These are phyloP conservation scores for Chlamydomonas schloesseri DNA, from an alignment of 139 green algal species.

Conservation along the genomic window DNA sequence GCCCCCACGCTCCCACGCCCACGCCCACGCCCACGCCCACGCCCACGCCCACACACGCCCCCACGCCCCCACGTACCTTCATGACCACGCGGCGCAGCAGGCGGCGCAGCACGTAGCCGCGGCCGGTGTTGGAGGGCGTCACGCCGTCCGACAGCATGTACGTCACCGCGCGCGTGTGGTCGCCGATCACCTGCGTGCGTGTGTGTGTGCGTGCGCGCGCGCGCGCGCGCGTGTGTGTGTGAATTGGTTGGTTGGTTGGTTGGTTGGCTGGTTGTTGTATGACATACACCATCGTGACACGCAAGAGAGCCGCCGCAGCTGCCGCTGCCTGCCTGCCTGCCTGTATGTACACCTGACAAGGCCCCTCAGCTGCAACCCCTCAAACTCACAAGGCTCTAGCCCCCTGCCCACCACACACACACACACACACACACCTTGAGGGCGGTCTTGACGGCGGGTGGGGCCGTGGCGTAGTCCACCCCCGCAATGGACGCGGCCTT, in stretches of 20 bases:
- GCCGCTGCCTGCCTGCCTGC: too few species aligned
- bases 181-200: slow-evolving; percentile 79
- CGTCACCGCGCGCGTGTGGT: slow-evolving; percentile 86
- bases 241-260: too few species aligned
- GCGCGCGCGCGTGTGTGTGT: background rate
- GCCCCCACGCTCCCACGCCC: too few species aligned
- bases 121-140: slow-evolving; percentile 87
- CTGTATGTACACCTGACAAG: background rate
- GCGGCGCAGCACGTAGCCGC: slow-evolving; percentile 91
- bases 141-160: slow-evolving; percentile 93
- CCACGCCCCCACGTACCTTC: slow-evolving; percentile 58
- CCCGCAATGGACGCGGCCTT: slow-evolving; percentile 78
- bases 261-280: too few species aligned
- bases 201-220: background rate
- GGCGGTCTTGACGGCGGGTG: slow-evolving; percentile 60
- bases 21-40: too few species aligned
- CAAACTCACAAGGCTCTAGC: too few species aligned
- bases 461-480: slow-evolving; percentile 72
- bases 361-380: background rate
- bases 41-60: too few species aligned
- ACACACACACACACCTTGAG: slow-evolving; percentile 69
- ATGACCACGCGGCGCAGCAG: slow-evolving; percentile 89
- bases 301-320: too few species aligned
- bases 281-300: too few species aligned
- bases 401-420: too few species aligned